Evolutionary conservation across 202 grass and related monocot genomes (phyloP), one percentile per base, ranked within the genome.

Genomic region (Alloteropsis angusta): DNA sequence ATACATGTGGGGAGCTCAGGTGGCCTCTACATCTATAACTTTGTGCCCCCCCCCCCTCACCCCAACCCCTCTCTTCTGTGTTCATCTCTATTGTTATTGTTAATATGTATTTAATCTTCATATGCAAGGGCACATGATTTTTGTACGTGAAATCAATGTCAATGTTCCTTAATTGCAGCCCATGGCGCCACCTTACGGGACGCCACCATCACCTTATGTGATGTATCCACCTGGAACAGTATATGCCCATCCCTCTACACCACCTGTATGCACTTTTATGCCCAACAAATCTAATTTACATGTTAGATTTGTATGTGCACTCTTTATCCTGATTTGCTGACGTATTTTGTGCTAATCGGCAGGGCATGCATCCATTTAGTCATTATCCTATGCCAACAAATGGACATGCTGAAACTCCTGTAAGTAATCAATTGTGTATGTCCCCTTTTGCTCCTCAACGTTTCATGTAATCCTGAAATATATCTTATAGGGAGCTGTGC

Each of bases 1-100:
- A 15, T 98, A 98, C 72, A 95, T 98, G 92, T 98, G 95, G 95
- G 95, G 95, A 89, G 89, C 89, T 87, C 95, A 94, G 92, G 95
- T 98, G 55, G 37, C 67, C 5, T 49, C 43, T 65, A 70, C 55
- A 61, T 54, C 35, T 56, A 45, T 54, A 68, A 57, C 56, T 72
- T 43, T 42, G 5, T 54, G 22, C 7, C 23, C 19, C 5, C 7
- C 23, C 19, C 5, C 21, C 2, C 56, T 7, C 9, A 0, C 8
- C n/a, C 8, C 39, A 9, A 7, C 5, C n/a, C 10, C 11, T 53
- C 4, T 69, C 52, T 46, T 62, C 3, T 68, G 39, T 19, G 36
- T 56, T 26, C 32, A 35, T 74, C 44, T 15, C n/a, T 77, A 28
- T 54, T 83, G 50, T 69, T 66, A 72, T 48, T 57, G 12, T 41